These are phyloP conservation scores for Poa pratensis DNA, from an alignment of 176 grass and related monocot genomes.

Conservation along the genomic window DNA sequence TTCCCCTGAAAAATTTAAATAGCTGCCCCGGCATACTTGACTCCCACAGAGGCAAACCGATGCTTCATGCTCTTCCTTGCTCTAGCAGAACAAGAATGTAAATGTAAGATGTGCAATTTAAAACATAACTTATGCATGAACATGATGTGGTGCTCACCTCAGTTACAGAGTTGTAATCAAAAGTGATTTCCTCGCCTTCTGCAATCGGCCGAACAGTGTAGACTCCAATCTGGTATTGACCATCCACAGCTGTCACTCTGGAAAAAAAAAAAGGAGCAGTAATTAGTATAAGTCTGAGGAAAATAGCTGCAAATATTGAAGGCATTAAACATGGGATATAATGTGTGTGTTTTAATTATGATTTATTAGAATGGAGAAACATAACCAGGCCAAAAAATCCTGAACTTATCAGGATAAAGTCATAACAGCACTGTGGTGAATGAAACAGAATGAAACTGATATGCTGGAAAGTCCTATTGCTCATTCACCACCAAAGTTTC, in stretches of 20 bases:
- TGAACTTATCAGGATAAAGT: conserved; percentile 15
- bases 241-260: conserved; percentile 98
- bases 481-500: background rate
- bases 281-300: conserved; percentile 12
- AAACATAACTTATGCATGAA: conserved; percentile 37
- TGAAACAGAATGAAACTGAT: conserved; percentile 20
- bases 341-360: background rate
- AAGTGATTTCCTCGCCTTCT: conserved; percentile 98
- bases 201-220: conserved; percentile 88
- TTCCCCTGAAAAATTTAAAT: conserved; percentile 96
- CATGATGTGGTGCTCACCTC: conserved; percentile 61
- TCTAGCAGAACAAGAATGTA: conserved; percentile 59
- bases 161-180: conserved; percentile 99
- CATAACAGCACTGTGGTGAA: background rate
- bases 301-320: conserved; percentile 29
- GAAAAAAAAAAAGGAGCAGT: conserved; percentile 29
- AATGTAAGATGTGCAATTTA: conserved; percentile 43
- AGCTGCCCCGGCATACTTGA: conserved; percentile 98
- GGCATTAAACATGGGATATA: conserved; percentile 8
- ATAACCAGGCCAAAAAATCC: conserved; percentile 6
- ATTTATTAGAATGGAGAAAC: conserved; percentile 29
- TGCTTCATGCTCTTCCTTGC: conserved; percentile 98
- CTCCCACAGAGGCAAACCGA: conserved; percentile 96
- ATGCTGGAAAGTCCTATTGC: conserved; percentile 1
- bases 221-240: conserved; percentile 97